phyloP scores from a whole-genome alignment of 2,329 filamentous ascomycete species.

The Neocatenulostroma microsporum region DNA sequence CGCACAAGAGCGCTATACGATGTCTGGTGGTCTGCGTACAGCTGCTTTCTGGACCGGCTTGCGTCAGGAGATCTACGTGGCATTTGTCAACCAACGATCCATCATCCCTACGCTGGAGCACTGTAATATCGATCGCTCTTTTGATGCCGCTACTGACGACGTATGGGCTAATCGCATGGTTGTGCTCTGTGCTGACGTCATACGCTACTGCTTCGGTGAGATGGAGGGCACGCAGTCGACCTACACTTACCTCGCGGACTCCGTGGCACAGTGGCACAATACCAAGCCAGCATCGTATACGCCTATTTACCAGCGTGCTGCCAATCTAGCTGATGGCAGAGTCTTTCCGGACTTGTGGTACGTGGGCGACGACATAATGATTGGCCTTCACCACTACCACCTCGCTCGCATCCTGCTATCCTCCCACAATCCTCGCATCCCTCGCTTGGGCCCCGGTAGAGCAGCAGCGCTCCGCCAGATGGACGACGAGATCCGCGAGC shows the following conservation, averaged over 20 bases:
- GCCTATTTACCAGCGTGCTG: slow-evolving; percentile 45
- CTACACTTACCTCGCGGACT: slow-evolving; percentile 42
- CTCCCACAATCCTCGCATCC: slow-evolving; percentile 49
- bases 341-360: slow-evolving; percentile 54
- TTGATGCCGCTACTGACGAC: slow-evolving; percentile 44
- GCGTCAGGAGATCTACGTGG: slow-evolving; percentile 53
- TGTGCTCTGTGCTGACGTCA: slow-evolving; percentile 54
- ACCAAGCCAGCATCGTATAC: slow-evolving; percentile 46
- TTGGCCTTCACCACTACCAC: slow-evolving; percentile 54
- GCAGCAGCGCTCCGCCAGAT: slow-evolving; percentile 34
- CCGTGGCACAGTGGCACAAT: slow-evolving; percentile 42
- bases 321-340: slow-evolving; percentile 25
- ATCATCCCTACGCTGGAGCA: slow-evolving; percentile 48
- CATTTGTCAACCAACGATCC: slow-evolving; percentile 34
- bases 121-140: slow-evolving; percentile 45
- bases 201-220: slow-evolving; percentile 55
- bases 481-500: slow-evolving; percentile 38
- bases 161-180: slow-evolving; percentile 56
- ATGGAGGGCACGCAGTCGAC: slow-evolving; percentile 23
- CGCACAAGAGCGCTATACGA: slow-evolving; percentile 23
- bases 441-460: slow-evolving; percentile 40
- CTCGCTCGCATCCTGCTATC: slow-evolving; percentile 51
- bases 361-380: slow-evolving; percentile 50
- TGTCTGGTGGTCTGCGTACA: slow-evolving; percentile 34
- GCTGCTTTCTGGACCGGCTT: slow-evolving; percentile 52